Conservation (phyloP, 2,329 filamentous ascomycete species). For the Xylariaceae sp. region DNA sequence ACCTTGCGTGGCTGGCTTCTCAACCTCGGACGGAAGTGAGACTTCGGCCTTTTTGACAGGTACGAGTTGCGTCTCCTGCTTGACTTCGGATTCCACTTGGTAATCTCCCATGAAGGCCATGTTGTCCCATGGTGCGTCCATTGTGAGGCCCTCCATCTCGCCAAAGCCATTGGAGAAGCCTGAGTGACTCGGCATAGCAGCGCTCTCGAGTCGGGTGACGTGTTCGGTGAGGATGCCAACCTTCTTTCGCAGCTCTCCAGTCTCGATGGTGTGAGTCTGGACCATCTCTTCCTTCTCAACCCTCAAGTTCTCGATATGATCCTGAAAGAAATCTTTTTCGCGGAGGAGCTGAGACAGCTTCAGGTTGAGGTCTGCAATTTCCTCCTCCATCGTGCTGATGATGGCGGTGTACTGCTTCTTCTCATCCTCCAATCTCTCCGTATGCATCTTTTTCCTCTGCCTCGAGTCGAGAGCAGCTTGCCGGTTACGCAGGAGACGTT, state of each 20-base stretch:
- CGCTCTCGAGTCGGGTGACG: conserved; percentile 65
- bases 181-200: conserved; percentile 53
- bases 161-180: conserved; percentile 65
- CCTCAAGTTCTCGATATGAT: conserved; percentile 71
- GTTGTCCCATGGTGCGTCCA: conserved; percentile 79
- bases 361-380: conserved; percentile 63
- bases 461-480: conserved; percentile 96
- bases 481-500: conserved; percentile 87
- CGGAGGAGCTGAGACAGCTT: conserved; percentile 67
- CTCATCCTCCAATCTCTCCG: conserved; percentile 92
- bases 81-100: conserved; percentile 56
- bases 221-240: conserved; percentile 75
- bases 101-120: conserved; percentile 74
- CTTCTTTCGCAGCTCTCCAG: conserved; percentile 87
- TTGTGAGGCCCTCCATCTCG: conserved; percentile 78
- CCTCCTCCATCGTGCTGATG: conserved; percentile 75
- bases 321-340: conserved; percentile 69
- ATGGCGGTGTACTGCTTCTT: conserved; percentile 84
- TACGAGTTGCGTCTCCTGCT: conserved; percentile 54
- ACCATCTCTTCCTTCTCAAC: conserved; percentile 92
- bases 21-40: conserved; percentile 42
- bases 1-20: conserved; percentile 70
- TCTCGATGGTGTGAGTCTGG: conserved; percentile 82
- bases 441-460: conserved; percentile 97
- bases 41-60: conserved; percentile 50